Evolutionary conservation across 1,139 yeast genomes (phyloP), one percentile per base, ranked within the genome.

Genomic region (Kurtzmaniella quercitrusa): DNA sequence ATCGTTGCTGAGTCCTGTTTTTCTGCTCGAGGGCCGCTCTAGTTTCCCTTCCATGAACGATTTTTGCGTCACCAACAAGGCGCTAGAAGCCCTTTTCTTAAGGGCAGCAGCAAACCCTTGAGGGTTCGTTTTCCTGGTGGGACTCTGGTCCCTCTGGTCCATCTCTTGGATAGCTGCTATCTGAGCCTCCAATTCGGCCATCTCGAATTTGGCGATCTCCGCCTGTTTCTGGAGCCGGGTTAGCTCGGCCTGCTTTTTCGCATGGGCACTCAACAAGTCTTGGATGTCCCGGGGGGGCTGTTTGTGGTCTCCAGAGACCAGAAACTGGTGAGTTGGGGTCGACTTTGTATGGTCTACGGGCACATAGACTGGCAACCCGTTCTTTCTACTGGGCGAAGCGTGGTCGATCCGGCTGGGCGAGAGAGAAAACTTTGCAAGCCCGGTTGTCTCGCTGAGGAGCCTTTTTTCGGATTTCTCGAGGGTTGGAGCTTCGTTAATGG

Each of bases 151-250:
- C 12, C 12, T 31, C 19, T 24, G 9, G 27, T 19, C 14, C 12
- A 4, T 11, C 14, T 27, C 31, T 46, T 38, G 9, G 48, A 48
- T 42, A 40, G 48, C 50, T 49, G 62, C 51, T 49, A 54, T 34
- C 37, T 56, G 51, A 7, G 55, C 44, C 18, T 64, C 54, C 17
- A 67, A 46, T 46, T 65, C 70, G 33, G 61, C 45, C 45, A 68
- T 49, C 52, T 65, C 69, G 37, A 57, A 56, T 47, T 60, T 59
- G 34, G 59, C 52, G 4, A 50, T 39, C 25, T 59, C 60, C 16
- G 57, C 54, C 19, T 57, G 50, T 34, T 51, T 53, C 47, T 66
- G 63, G 43, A 60, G 54, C 14, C 57, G 57, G 11, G 52, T 46
- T 29, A 67, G 50, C 43, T 59, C 55, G 18, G 53, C 54, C 44